These are phyloP conservation scores for Camellia sinensis DNA, from an alignment of 148 eudicot genomes.

Conservation along the genomic window DNA sequence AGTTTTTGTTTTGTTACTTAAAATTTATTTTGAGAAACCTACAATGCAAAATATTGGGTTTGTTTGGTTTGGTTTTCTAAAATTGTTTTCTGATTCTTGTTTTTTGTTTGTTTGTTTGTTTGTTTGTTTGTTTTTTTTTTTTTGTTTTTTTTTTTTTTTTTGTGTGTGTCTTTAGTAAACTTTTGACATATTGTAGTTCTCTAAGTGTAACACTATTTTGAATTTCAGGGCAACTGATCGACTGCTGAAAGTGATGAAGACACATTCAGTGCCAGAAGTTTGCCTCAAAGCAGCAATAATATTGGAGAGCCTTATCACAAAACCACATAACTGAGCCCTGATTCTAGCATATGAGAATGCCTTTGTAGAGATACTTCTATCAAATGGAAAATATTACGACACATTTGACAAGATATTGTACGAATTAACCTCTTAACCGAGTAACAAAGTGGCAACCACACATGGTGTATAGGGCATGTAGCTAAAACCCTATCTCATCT, in stretches of 20 bases:
- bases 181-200: no score
- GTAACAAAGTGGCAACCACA: constrained; percentile 63
- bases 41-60: not conserved
- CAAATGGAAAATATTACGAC: constrained; percentile 80
- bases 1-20: constrained; percentile 14
- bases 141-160: no score
- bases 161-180: no score
- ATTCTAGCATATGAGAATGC: constrained; percentile 81
- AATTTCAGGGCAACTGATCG: constrained; percentile 85
- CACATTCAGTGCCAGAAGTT: constrained; percentile 81
- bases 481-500: not conserved
- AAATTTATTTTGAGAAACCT: not conserved
- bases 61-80: no score
- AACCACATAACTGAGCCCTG: constrained; percentile 75
- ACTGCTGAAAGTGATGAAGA: constrained; percentile 67
- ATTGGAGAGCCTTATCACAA: constrained; percentile 75
- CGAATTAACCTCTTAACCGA: constrained; percentile 82
- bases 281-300: constrained; percentile 86
- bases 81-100: no score
- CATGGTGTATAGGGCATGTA: constrained; percentile 96
- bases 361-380: constrained; percentile 82
- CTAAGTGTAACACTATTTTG: no score
- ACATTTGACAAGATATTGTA: constrained; percentile 80
- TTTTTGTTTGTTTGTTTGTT: no score
- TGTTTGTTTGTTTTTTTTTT: no score